phyloP scores from a whole-genome alignment of 257 asterid species.

The Gynochthodes officinalis region DNA sequence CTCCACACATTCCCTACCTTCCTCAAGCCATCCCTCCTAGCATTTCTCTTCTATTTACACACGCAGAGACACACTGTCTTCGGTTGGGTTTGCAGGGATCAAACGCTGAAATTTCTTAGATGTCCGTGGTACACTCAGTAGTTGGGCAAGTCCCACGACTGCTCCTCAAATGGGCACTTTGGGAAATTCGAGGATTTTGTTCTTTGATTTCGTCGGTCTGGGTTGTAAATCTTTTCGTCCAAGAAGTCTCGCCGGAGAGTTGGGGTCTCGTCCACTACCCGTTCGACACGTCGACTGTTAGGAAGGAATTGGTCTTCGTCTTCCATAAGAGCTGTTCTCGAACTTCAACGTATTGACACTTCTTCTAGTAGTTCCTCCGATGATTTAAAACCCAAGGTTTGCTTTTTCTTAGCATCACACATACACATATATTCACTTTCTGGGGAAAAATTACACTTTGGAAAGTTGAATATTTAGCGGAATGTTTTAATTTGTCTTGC shows the following conservation, averaged over 20 bases:
- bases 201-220: slow-evolving; percentile 39
- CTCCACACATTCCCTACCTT: slow-evolving; percentile 25
- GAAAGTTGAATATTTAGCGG: neutral
- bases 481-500: neutral
- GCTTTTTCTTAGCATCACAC: neutral
- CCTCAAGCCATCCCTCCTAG: neutral
- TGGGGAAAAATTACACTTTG: too few species aligned
- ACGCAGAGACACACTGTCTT: neutral
- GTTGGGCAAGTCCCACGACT: slow-evolving; percentile 39
- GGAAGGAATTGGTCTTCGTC: slow-evolving; percentile 23
- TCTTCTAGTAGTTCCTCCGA: slow-evolving; percentile 7
- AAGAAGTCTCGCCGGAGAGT: slow-evolving; percentile 31
- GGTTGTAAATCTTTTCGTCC: slow-evolving; percentile 21
- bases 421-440: too few species aligned
- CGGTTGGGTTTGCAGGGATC: too few species aligned
- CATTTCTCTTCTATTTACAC: neutral
- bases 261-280: slow-evolving; percentile 23
- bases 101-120: neutral
- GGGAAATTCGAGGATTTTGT: slow-evolving; percentile 20
- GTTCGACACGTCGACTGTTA: slow-evolving; percentile 16
- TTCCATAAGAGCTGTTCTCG: slow-evolving; percentile 33
- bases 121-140: slow-evolving; percentile 33
- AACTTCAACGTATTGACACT: slow-evolving; percentile 25
- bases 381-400: slow-evolving; percentile 27
- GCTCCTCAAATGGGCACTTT: slow-evolving; percentile 27